Base-by-base conservation (phyloP, 805 yeast species). In the Teunomyces tritomae region DNA sequence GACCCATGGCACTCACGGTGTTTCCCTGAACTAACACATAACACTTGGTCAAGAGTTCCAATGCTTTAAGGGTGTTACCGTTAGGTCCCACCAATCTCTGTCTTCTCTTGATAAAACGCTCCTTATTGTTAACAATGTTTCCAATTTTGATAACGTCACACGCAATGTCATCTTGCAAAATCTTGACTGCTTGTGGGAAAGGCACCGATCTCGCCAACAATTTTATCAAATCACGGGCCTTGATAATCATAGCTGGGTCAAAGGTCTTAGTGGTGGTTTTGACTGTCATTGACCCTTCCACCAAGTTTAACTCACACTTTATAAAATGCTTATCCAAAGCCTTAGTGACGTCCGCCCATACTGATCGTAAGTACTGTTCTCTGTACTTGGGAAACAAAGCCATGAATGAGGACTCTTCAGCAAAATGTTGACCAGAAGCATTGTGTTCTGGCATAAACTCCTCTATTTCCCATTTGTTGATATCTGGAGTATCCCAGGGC, bases 91-190 rank as follows among this genome's bases (percentile, higher is more conserved):
- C 90, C 50, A 94, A 75, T 67, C 99, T 81, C 71, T 94, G 99
- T 70, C 99, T 83, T 71, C 99, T 84, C 69, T 94, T 94, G 45
- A 89, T 85, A 60, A 94, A 94, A 61, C 98, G 78, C 47, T 94
- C 99, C 64, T 94, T 94, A 64, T 90, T 94, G 28, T 87, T 68
- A 13, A 90, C 96, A 57, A 85, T 79, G 60, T 84, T 87, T 14
- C 97, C 97, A 64, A 94, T 92, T 75, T 94, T 94, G 56, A 94
- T 88, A 43, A 94, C 94, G 59, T 94, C 99, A 71, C 97, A 91
- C 0, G 97, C 97, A 57, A 85, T 75, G 55, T 91, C 97, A 62
- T 92, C 97, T 57, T 90, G 87, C 50, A 94, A 69, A 40, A 94
- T 85, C 71, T 89, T 92, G 26, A 89, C 82, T 1, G 98, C 98